phyloP scores from a whole-genome alignment of 1,284 basidiomycete genomes.

The Microbotryum lychnidis-dioicae region DNA sequence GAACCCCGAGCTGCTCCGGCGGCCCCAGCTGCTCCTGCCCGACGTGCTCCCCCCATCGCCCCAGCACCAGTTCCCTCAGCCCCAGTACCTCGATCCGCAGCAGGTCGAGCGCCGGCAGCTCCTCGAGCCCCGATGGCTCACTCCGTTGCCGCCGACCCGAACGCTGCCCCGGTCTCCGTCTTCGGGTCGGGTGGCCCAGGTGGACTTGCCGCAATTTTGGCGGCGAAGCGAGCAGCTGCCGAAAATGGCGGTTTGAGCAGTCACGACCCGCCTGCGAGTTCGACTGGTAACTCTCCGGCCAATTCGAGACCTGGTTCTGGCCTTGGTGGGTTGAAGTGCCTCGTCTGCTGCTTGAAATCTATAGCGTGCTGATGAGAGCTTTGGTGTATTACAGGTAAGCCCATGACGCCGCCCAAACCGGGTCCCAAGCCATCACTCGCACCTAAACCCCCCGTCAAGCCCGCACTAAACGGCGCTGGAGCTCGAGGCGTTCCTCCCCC shows the following conservation, averaged over 20 bases:
- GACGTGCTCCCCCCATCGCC: slow-evolving; percentile 47
- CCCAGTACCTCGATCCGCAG: slow-evolving; percentile 35
- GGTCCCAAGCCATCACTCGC: slow-evolving; percentile 46
- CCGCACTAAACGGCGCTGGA: neutral
- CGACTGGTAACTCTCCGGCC: slow-evolving; percentile 12
- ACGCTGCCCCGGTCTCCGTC: slow-evolving; percentile 41
- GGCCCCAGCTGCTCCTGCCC: slow-evolving; percentile 55
- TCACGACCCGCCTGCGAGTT: slow-evolving; percentile 2
- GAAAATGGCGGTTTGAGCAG: slow-evolving; percentile 22
- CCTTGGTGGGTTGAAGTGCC: slow-evolving; percentile 5
- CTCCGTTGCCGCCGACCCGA: slow-evolving; percentile 34
- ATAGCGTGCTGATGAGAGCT: neutral
- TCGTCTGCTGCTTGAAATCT: neutral
- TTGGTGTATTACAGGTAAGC: slow-evolving; percentile 6
- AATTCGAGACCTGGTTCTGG: slow-evolving; percentile 17
- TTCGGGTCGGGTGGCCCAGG: slow-evolving; percentile 41
- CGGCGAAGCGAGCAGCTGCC: slow-evolving; percentile 42
- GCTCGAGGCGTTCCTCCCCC: neutral
- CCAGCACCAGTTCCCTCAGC: slow-evolving; percentile 33
- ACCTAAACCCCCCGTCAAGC: slow-evolving; percentile 40
- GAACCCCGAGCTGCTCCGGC: slow-evolving; percentile 56
- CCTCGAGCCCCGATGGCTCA: slow-evolving; percentile 31
- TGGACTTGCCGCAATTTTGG: slow-evolving; percentile 42
- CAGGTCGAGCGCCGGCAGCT: slow-evolving; percentile 41
- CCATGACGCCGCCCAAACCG: slow-evolving; percentile 41